These are phyloP conservation scores for Puccinia brachypodii DNA, from an alignment of 1,284 basidiomycete species.

Conservation along the genomic window DNA sequence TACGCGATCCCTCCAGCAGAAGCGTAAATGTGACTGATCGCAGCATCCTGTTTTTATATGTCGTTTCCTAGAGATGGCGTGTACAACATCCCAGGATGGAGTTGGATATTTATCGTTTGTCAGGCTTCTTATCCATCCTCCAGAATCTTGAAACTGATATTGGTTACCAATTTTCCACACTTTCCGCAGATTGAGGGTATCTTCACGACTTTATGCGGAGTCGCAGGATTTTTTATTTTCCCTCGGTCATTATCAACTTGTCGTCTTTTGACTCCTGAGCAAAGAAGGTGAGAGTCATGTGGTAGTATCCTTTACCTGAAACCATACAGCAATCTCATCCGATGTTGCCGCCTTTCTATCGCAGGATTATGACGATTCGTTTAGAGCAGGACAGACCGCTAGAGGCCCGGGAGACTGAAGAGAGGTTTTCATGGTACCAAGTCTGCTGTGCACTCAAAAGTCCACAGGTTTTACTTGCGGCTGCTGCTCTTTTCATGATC, in stretches of 20 bases:
- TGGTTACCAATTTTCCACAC: background rate
- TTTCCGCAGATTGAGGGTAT: slow-evolving; percentile 33
- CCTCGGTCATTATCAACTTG: background rate
- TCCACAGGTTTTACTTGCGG: slow-evolving; percentile 40
- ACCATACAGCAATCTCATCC: background rate
- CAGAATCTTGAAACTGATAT: background rate
- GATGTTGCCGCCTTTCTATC: background rate
- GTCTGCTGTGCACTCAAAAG: slow-evolving; percentile 20
- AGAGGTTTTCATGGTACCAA: slow-evolving; percentile 26
- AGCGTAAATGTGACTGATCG: background rate
- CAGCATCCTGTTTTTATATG: background rate
- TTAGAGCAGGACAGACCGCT: slow-evolving; percentile 3
- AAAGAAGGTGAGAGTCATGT: slow-evolving; percentile 25
- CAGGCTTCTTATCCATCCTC: background rate
- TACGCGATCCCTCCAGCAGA: background rate
- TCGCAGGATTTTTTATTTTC: slow-evolving; percentile 25
- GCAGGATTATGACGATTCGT: slow-evolving; percentile 20
- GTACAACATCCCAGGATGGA: slow-evolving; percentile 30
- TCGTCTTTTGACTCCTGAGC: slow-evolving; percentile 20
- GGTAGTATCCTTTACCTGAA: background rate
- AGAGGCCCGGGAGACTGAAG: background rate
- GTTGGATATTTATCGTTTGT: slow-evolving; percentile 47
- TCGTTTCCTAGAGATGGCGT: slow-evolving; percentile 6
- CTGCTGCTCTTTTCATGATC: slow-evolving; percentile 15
- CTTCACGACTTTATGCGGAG: slow-evolving; percentile 33